A percentile compares a stretch with the other conserved stretches of the same genome.
Evolutionary conservation across 2,329 filamentous ascomycete genomes (phyloP).

Genomic region (Apiospora marii): DNA sequence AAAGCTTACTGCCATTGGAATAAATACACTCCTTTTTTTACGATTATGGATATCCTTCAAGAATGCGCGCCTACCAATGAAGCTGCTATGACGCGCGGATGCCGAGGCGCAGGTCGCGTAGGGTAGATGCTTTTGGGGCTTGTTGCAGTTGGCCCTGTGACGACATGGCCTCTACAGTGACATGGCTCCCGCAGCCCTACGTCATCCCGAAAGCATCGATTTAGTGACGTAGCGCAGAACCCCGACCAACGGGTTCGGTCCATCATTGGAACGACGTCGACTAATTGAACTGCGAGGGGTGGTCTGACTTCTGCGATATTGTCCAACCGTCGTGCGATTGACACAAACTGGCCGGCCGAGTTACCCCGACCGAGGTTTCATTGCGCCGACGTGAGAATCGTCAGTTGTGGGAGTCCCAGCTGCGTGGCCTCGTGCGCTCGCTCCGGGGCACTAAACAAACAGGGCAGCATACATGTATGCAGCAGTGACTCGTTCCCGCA

Average conservation of each 20-base stretch:
- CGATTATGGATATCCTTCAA: slow-evolving; percentile 10
- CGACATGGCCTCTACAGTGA: slow-evolving; percentile 3
- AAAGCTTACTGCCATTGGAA: slow-evolving; percentile 16
- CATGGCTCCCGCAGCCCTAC: slow-evolving; percentile 18
- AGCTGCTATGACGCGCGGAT: slow-evolving; percentile 13
- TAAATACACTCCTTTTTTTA: slow-evolving; percentile 19
- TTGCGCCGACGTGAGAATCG: not conserved
- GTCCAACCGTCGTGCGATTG: not conserved
- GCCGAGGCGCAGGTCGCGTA: slow-evolving; percentile 6
- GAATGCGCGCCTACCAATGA: not conserved
- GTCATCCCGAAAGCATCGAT: slow-evolving; percentile 19
- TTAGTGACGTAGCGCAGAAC: slow-evolving; percentile 17
- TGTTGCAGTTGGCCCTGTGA: slow-evolving; percentile 15
- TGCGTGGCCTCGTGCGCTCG: not conserved
- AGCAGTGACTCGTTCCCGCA: slow-evolving; percentile 11
- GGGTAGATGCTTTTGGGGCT: not conserved
- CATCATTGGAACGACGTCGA: not conserved
- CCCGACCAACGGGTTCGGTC: not conserved
- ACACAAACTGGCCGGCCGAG: not conserved
- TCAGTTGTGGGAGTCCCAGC: not conserved
- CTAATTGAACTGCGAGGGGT: not conserved
- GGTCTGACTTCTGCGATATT: not conserved
- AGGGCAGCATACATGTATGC: not conserved
- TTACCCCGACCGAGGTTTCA: not conserved
- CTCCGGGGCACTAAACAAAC: not conserved